phyloP scores from a whole-genome alignment of 495 filamentous ascomycete genomes.

The Aspergillus mulundensis region DNA sequence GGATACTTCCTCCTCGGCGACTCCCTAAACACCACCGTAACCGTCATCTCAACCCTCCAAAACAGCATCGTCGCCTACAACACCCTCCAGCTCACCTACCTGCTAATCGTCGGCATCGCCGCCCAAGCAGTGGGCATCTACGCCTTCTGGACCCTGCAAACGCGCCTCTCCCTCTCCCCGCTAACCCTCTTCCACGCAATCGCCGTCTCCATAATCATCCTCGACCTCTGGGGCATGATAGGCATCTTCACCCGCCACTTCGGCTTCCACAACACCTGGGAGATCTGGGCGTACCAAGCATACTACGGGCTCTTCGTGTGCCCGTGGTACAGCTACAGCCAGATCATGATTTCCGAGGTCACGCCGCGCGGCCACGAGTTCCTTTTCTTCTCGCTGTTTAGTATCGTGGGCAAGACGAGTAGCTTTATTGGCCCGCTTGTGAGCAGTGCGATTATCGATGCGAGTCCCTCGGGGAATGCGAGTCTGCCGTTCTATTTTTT shows the following conservation, averaged over 20 bases:
- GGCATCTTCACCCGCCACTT: slow-evolving; percentile 60
- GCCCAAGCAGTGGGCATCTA: slow-evolving; percentile 58
- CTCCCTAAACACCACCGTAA: slow-evolving; percentile 64
- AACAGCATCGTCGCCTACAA: slow-evolving; percentile 60
- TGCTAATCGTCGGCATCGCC: slow-evolving; percentile 59
- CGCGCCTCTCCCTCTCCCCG: slow-evolving; percentile 47
- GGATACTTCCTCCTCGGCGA: slow-evolving; percentile 64
- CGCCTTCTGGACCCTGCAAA: slow-evolving; percentile 55
- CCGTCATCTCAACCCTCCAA: slow-evolving; percentile 59
- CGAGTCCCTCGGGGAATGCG: slow-evolving; percentile 47
- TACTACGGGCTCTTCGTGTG: slow-evolving; percentile 64
- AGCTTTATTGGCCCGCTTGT: slow-evolving; percentile 63
- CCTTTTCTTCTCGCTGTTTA: slow-evolving; percentile 63
- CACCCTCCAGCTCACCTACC: slow-evolving; percentile 56
- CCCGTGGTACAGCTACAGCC: slow-evolving; percentile 65
- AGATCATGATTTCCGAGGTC: slow-evolving; percentile 66
- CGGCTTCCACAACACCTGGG: slow-evolving; percentile 60
- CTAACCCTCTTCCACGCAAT: slow-evolving; percentile 63
- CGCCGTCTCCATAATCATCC: slow-evolving; percentile 51
- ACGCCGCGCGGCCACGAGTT: slow-evolving; percentile 62
- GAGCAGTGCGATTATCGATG: slow-evolving; percentile 63
- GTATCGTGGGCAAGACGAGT: slow-evolving; percentile 61
- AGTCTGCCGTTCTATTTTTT: slow-evolving; percentile 63
- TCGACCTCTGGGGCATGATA: slow-evolving; percentile 65
- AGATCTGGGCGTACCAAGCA: slow-evolving; percentile 60